Conservation (phyloP, 169 alveolate species). For the Miamiensis avidus region DNA sequence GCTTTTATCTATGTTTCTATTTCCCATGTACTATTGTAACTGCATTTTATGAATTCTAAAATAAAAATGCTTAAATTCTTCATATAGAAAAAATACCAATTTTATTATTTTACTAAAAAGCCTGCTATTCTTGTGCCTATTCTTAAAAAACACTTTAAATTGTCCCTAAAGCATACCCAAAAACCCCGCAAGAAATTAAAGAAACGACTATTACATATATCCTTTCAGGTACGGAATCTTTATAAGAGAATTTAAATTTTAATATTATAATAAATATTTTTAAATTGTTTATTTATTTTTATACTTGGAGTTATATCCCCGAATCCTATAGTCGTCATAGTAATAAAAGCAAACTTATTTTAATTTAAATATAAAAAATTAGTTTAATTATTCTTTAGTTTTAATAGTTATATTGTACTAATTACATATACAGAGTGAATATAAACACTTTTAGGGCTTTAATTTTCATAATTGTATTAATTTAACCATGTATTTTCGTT, state of each 20-base stretch:
- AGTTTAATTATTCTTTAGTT: too few relatives aligned
- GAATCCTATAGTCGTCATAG: background rate
- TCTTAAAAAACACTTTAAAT: background rate
- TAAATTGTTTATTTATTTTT: background rate
- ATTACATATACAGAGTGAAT: background rate
- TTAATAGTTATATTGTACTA: too few relatives aligned
- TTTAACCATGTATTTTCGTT: background rate
- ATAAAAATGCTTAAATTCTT: too few relatives aligned
- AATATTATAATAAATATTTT: too few relatives aligned
- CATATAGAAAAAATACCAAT: too few relatives aligned
- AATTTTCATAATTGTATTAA: too few relatives aligned
- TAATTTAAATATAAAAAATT: too few relatives aligned
- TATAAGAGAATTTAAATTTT: too few relatives aligned
- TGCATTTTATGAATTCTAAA: background rate
- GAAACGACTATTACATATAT: background rate
- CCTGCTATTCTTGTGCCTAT: background rate
- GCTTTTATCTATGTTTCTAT: background rate
- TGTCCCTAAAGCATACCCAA: background rate
- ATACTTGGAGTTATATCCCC: background rate
- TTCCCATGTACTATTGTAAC: background rate
- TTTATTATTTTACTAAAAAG: background rate
- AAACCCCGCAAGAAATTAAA: background rate
- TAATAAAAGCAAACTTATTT: background rate
- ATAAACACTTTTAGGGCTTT: background rate
- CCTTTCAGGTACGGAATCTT: background rate